Base-by-base conservation (phyloP, 192 early-diverging fungal genomes). In the Linnemannia hyalina region DNA sequence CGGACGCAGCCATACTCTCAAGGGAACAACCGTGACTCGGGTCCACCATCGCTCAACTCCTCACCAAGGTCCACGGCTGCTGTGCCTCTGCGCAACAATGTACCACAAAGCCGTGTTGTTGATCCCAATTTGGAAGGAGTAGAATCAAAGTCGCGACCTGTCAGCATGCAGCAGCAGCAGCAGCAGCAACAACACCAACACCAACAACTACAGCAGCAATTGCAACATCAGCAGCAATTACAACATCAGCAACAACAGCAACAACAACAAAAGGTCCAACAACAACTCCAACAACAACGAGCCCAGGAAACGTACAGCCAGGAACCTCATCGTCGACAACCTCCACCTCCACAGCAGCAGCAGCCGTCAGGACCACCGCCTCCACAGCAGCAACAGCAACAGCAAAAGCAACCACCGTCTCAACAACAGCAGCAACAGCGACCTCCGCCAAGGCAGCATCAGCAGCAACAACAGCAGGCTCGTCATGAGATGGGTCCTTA, bases 1-100 rank as follows among this genome's bases (percentile, higher is more conserved):
- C 72, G 78, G 6, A 29, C 60, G 1, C 78, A 80, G 26, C 78
- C 78, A 2, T 80, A 80, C 60, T 72, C 78, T 52, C 13, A 60
- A 9, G 44, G 72, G 15, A 74, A 65, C n/a, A 73, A 65, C 13
- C 78, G 78, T 16, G 26, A 60, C 11, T 60, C 73, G 23, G 74
- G 68, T 15, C 57, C 72, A 13, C 49, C 78, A 6, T 55, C 60
- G 18, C 41, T 47, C 8, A 68, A 20, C 8, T 22, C 78, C 4
- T 44, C 70, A 4, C 54, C 78, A 2, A 40, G 38, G 49, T 68
- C 78, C 2, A 7, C 42, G 8, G 13, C 60, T 32, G 60, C 54
- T 11, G 42, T 41, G 9, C 47, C 44, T 65, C 1, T 44, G 9
- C 38, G 44, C 0, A 47, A 57, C 11, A 42, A 44, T 52, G 46